These are phyloP conservation scores for Candida oleophila DNA, from an alignment of 805 yeast species.

Conservation along the genomic window DNA sequence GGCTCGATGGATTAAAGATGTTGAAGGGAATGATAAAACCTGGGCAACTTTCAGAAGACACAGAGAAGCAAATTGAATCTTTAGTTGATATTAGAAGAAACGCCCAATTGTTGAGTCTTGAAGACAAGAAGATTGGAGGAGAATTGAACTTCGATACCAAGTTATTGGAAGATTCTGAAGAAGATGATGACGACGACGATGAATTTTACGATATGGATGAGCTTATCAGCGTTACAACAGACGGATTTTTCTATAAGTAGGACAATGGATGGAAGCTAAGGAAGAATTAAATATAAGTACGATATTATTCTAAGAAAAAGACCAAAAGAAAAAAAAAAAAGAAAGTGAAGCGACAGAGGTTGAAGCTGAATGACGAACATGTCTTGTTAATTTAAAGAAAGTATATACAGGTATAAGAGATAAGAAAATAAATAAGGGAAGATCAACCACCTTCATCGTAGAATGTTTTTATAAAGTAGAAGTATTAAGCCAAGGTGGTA, in stretches of 20 bases:
- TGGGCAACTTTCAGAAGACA: conserved; percentile 35
- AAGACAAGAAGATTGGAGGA: conserved; percentile 16
- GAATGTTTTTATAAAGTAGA: too few relatives aligned
- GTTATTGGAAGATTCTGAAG: conserved; percentile 16
- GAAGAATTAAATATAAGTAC: background rate
- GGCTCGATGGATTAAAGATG: conserved; percentile 76
- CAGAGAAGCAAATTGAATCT: conserved; percentile 32
- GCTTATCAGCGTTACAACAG: conserved; percentile 18
- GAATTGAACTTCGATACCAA: conserved; percentile 8
- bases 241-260: conserved; percentile 24
- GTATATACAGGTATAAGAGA: background rate
- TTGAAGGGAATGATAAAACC: conserved; percentile 33
- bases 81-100: conserved; percentile 37
- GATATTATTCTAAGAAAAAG: background rate
- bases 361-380: background rate
- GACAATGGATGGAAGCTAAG: background rate
- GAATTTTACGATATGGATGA: conserved; percentile 27
- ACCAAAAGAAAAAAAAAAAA: background rate
- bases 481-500: too few relatives aligned
- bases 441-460: too few relatives aligned
- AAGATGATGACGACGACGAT: conserved; percentile 27
- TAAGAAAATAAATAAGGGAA: background rate
- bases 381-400: background rate
- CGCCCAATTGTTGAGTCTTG: conserved; percentile 40
- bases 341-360: background rate